These are phyloP conservation scores for Diplodia sapinea DNA, from an alignment of 2,329 filamentous ascomycete genomes.

Conservation along the genomic window DNA sequence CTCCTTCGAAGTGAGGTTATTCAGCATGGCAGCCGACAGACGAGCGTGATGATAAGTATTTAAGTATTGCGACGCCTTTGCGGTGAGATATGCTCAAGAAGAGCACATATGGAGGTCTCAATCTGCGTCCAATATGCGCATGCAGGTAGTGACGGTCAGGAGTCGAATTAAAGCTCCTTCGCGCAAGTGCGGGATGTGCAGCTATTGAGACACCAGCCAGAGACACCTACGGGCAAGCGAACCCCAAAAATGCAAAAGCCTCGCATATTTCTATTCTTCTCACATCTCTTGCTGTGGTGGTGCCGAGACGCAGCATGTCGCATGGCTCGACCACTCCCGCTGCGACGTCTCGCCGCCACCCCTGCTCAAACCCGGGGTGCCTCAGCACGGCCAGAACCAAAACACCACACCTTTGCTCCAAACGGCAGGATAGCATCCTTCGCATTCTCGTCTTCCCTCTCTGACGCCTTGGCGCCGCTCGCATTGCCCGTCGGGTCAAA, in stretches of 20 bases:
- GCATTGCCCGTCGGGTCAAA: slow-evolving; percentile 5
- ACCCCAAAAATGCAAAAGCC: neutral
- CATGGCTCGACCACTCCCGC: slow-evolving; percentile 7
- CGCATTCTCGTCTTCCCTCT: neutral
- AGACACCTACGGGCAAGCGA: neutral
- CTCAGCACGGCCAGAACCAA: slow-evolving; percentile 3
- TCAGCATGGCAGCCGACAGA: no score
- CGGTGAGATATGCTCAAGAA: no score
- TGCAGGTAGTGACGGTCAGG: no score
- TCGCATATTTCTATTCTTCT: neutral
- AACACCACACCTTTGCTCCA: slow-evolving; percentile 4
- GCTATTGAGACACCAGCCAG: neutral
- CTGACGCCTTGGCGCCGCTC: slow-evolving; percentile 20
- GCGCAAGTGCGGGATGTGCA: no score
- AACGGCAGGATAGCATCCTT: neutral
- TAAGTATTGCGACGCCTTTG: no score
- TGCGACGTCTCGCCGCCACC: slow-evolving; percentile 13
- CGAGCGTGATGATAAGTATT: no score
- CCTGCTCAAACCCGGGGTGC: slow-evolving; percentile 15
- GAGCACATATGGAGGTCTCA: no score
- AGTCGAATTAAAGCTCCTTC: no score
- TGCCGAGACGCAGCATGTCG: slow-evolving; percentile 19
- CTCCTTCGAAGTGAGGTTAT: no score
- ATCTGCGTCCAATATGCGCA: no score
- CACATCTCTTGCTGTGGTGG: neutral